A percentile compares a stretch with the other conserved stretches of the same genome.
These are phyloP conservation scores for Coemansia biformis DNA, from an alignment of 192 early-diverging fungal species.

Conservation along the genomic window DNA sequence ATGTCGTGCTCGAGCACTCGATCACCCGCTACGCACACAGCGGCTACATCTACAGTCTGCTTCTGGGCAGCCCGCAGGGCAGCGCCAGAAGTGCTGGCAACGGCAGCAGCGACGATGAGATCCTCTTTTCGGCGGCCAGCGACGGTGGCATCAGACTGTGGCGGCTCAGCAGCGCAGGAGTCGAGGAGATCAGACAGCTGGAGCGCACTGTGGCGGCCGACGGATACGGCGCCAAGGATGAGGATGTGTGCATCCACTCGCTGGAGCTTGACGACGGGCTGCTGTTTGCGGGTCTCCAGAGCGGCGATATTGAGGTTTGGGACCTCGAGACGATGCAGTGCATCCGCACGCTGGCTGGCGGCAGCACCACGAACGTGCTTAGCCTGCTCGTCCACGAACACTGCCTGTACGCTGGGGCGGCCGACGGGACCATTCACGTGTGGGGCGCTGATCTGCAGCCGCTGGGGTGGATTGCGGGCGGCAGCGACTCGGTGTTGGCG, in stretches of 20 bases:
- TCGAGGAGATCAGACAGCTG: conserved; percentile 25
- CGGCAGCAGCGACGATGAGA: conserved; percentile 4
- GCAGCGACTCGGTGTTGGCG: conserved; percentile 57
- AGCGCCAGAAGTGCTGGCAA: conserved; percentile 19
- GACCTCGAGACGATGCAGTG: conserved; percentile 66
- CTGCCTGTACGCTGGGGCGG: conserved; percentile 58
- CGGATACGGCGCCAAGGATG: conserved; percentile 28
- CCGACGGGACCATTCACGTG: conserved; percentile 64
- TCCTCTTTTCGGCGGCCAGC: conserved; percentile 56
- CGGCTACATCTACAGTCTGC: conserved; percentile 66
- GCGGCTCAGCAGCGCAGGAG: conserved; percentile 10
- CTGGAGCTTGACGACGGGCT: conserved; percentile 64
- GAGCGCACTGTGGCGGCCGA: conserved; percentile 12
- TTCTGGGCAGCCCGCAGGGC: conserved; percentile 31
- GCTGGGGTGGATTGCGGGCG: conserved; percentile 49
- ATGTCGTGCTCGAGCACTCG: conserved; percentile 55
- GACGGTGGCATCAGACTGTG: conserved; percentile 63
- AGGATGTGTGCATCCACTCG: conserved; percentile 54
- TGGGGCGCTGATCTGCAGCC: conserved; percentile 63
- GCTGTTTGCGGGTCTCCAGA: conserved; percentile 70
- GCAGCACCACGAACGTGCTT: conserved; percentile 52
- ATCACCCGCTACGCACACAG: conserved; percentile 62
- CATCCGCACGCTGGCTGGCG: conserved; percentile 36
- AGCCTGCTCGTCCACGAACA: conserved; percentile 46
- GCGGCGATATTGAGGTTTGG: conserved; percentile 67